Conservation (phyloP, 805 yeast species). For the Ogataea degrootiae region DNA sequence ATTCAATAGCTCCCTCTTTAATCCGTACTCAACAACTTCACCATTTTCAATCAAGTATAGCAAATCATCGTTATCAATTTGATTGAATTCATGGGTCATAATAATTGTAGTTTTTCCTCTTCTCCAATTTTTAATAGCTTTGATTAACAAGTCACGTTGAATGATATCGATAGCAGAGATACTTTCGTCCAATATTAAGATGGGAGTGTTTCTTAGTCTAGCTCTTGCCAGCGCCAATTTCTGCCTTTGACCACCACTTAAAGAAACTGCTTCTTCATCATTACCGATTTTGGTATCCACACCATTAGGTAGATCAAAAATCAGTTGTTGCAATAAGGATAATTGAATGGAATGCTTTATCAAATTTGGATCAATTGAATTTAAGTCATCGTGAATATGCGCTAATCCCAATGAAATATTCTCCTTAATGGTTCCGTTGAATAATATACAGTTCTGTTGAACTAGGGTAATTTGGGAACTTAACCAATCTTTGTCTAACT, state of each 20-base stretch:
- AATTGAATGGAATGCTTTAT: conserved; percentile 43
- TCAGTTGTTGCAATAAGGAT: conserved; percentile 47
- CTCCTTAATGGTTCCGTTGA: conserved; percentile 56
- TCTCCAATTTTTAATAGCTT: conserved; percentile 56
- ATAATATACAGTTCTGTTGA: conserved; percentile 65
- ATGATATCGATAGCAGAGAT: conserved; percentile 70
- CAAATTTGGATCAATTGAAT: conserved; percentile 24
- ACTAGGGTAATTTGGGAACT: conserved; percentile 63
- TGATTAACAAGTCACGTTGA: conserved; percentile 42
- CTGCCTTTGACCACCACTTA: conserved; percentile 93
- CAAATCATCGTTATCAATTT: conserved; percentile 52
- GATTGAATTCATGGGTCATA: conserved; percentile 70
- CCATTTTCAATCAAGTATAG: conserved; percentile 63
- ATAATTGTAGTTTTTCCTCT: conserved; percentile 68
- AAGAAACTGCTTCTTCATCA: conserved; percentile 31
- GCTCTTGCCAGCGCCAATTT: conserved; percentile 85
- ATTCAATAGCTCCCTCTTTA: conserved; percentile 29
- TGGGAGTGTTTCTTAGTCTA: conserved; percentile 61
- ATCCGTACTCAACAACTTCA: conserved; percentile 40
- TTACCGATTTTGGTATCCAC: conserved; percentile 47
- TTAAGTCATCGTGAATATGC: background rate
- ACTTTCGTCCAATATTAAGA: conserved; percentile 82
- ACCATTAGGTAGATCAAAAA: conserved; percentile 49
- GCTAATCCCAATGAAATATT: conserved; percentile 44
- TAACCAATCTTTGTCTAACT: conserved; percentile 48